Conservation (phyloP, 164 flowering plant genomes). For the Liriodendron chinense region DNA sequence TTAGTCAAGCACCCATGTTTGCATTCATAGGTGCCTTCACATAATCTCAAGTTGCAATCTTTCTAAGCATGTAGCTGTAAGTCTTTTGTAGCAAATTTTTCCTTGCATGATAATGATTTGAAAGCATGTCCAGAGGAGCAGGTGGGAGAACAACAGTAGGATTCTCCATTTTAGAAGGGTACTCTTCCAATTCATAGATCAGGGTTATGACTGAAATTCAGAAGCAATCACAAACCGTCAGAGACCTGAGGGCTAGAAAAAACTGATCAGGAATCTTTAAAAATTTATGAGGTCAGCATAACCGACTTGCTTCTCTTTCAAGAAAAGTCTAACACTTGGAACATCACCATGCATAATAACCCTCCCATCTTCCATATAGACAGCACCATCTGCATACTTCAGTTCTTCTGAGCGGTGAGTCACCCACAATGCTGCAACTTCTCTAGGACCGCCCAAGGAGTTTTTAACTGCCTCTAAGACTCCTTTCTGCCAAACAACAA, state of each 20-base stretch:
- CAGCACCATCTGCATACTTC: conserved; percentile 87
- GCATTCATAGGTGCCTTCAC: too few species aligned
- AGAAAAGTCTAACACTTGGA: conserved; percentile 36
- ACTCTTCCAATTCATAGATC: neutral
- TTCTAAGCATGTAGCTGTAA: too few species aligned
- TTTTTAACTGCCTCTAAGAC: conserved; percentile 83
- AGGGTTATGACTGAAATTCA: neutral
- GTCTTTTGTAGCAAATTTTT: too few species aligned
- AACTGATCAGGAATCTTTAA: conserved; percentile 2
- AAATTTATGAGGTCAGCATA: conserved; percentile 42
- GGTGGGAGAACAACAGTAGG: too few species aligned
- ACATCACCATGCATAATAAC: conserved; percentile 57
- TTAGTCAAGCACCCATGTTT: too few species aligned
- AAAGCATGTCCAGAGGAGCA: too few species aligned
- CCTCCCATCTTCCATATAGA: conserved; percentile 88
- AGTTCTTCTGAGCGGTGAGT: conserved; percentile 94
- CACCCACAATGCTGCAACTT: conserved; percentile 90
- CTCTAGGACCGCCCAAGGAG: conserved; percentile 43
- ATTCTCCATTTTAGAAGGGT: neutral
- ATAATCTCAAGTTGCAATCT: too few species aligned
- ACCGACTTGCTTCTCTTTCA: conserved; percentile 40
- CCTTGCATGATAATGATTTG: too few species aligned
- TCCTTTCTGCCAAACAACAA: conserved; percentile 45
- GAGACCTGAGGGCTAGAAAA: neutral
- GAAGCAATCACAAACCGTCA: neutral